A percentile compares a stretch with the other conserved stretches of the same genome.
Conservation (phyloP, 1,139 yeast genomes). For the Blastobotrys ciferrii region DNA sequence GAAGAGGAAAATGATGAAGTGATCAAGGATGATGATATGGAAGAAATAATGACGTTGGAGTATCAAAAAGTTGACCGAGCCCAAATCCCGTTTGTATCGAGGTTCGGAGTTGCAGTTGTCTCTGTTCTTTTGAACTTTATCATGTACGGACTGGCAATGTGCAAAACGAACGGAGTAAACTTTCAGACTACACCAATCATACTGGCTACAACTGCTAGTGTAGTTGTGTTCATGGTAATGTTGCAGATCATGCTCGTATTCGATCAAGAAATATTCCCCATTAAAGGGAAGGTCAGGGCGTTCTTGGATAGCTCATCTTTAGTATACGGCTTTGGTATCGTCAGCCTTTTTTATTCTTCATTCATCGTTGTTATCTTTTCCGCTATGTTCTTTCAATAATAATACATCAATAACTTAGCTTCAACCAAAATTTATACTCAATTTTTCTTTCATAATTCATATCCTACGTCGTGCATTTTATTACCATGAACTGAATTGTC, state of each 20-base stretch:
- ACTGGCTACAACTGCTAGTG: neutral
- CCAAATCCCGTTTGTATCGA: slow-evolving; percentile 1
- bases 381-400: neutral
- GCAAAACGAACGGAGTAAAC: neutral
- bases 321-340: neutral
- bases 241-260: neutral
- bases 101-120: neutral
- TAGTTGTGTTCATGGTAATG: neutral
- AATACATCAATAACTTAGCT: no score
- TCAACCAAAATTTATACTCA: no score
- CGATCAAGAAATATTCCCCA: neutral
- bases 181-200: neutral
- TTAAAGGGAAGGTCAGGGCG: neutral
- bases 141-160: neutral
- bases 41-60: neutral
- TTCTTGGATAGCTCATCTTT: neutral
- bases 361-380: neutral
- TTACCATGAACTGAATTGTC: no score
- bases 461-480: no score
- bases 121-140: neutral
- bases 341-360: neutral
- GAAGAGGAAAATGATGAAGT: neutral
- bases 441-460: no score
- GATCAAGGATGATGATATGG: neutral
- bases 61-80: neutral